Conservation (phyloP, 306 rosid species). For the Lathyrus oleraceus region DNA sequence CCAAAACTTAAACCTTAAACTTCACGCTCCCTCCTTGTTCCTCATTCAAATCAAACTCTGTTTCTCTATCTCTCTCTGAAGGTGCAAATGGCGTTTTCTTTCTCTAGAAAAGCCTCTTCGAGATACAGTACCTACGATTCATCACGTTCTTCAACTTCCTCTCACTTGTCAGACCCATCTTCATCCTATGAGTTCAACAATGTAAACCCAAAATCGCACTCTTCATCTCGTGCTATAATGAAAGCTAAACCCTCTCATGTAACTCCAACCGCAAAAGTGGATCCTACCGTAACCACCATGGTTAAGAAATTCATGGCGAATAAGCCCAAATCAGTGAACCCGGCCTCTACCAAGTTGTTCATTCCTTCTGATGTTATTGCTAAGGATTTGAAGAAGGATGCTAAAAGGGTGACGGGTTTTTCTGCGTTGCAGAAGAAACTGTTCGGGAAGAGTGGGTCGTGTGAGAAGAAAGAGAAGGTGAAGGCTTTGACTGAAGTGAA, state of each 20-base stretch:
- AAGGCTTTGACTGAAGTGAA: constrained; percentile 94
- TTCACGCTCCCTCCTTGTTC: background rate
- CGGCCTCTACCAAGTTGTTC: constrained; percentile 39
- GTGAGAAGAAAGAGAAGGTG: constrained; percentile 55
- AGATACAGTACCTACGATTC: constrained; percentile 81
- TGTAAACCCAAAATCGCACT: constrained; percentile 31
- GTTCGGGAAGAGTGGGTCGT: constrained; percentile 57
- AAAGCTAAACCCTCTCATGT: constrained; percentile 56
- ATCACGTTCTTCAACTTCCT: constrained; percentile 69
- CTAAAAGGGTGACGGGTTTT: constrained; percentile 59
- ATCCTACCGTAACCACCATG: constrained; percentile 67
- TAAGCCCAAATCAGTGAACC: constrained; percentile 44
- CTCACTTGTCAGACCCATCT: constrained; percentile 74
- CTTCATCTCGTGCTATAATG: constrained; percentile 65
- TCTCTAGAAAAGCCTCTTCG: constrained; percentile 59
- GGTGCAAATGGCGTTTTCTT: constrained; percentile 43
- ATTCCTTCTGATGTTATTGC: constrained; percentile 71
- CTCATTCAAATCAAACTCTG: constrained; percentile 5
- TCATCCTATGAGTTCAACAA: constrained; percentile 60
- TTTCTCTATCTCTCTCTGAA: background rate
- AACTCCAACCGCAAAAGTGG: constrained; percentile 45
- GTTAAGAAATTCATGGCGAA: constrained; percentile 72
- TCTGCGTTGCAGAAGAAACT: constrained; percentile 69
- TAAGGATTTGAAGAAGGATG: constrained; percentile 67
- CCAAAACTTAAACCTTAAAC: background rate